phyloP scores from a whole-genome alignment of 225 moss, liverwort and hornwort genomes.

The Physcomitrellopsis africana region DNA sequence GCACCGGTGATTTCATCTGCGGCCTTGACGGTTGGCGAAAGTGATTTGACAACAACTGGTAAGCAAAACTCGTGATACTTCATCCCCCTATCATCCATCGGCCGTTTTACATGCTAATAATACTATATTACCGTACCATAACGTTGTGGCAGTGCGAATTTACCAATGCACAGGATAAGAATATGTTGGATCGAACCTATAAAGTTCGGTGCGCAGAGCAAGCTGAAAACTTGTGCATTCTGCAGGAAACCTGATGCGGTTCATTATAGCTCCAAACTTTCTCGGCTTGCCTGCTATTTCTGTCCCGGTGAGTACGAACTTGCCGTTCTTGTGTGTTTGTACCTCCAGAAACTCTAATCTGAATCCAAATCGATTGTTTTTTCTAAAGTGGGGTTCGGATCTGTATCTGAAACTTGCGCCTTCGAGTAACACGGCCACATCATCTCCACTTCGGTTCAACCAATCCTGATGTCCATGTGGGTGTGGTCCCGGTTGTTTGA shows the following conservation, averaged over 20 bases:
- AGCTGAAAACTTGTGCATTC: neutral
- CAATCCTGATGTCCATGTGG: too few relatives aligned
- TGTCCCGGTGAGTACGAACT: slow-evolving; percentile 60
- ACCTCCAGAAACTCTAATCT: too few relatives aligned
- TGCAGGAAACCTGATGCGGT: slow-evolving; percentile 80
- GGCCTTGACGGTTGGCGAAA: slow-evolving; percentile 68
- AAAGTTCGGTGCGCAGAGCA: neutral
- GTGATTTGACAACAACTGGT: slow-evolving; percentile 71
- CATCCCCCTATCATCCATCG: too few relatives aligned
- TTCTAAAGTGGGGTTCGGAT: slow-evolving; percentile 69
- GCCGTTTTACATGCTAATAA: too few relatives aligned
- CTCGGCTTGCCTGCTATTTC: slow-evolving; percentile 76
- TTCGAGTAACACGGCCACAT: slow-evolving; percentile 84
- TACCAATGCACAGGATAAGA: neutral
- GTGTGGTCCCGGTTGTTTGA: slow-evolving; percentile 14
- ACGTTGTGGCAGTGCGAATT: neutral
- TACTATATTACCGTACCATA: neutral
- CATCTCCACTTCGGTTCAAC: too few relatives aligned
- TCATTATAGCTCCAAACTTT: slow-evolving; percentile 67
- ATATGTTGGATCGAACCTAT: neutral
- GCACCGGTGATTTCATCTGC: slow-evolving; percentile 70
- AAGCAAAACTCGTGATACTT: neutral
- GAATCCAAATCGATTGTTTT: neutral
- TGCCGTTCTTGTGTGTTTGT: too few relatives aligned
- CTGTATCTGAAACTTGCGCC: slow-evolving; percentile 95